Evolutionary conservation across 1,139 yeast genomes (phyloP).

Genomic region (Blastobotrys aristatus): DNA sequence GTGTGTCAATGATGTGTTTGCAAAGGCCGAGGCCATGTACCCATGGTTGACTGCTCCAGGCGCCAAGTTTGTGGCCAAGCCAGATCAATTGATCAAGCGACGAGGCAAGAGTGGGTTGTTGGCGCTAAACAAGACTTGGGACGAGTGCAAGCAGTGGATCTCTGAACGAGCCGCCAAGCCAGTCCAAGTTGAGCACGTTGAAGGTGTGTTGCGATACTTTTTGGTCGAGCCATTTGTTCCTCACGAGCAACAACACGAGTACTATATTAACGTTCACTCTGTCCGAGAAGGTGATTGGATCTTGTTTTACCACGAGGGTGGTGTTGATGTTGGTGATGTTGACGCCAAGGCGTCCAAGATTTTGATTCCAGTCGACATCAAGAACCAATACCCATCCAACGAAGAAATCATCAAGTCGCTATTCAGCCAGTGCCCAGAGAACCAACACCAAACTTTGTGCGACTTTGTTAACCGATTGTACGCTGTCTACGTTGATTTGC

Average conservation of each 20-base stretch:
- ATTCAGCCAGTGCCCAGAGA: constrained; percentile 38
- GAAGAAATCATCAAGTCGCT: constrained; percentile 33
- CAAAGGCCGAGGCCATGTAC: constrained; percentile 37
- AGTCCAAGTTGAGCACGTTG: constrained; percentile 40
- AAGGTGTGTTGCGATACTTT: constrained; percentile 40
- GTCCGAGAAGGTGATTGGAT: constrained; percentile 47
- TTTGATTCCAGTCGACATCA: constrained; percentile 41
- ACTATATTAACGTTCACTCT: constrained; percentile 45
- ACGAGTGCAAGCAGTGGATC: constrained; percentile 41
- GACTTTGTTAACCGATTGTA: constrained; percentile 44
- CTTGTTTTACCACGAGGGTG: constrained; percentile 45
- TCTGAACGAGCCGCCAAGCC: constrained; percentile 39
- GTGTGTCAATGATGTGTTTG: constrained; percentile 34
- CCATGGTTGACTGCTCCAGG: constrained; percentile 40
- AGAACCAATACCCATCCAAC: constrained; percentile 39
- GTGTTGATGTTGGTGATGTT: constrained; percentile 46
- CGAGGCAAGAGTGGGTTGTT: constrained; percentile 44
- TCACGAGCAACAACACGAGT: constrained; percentile 43
- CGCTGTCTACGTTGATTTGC: constrained; percentile 45
- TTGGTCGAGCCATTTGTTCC: constrained; percentile 46
- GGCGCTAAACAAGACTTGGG: constrained; percentile 44
- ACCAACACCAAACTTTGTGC: constrained; percentile 39
- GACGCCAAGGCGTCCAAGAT: constrained; percentile 44
- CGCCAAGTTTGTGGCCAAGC: constrained; percentile 43
- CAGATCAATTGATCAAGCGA: constrained; percentile 45